Conservation (phyloP, 768 basidiomycete species). For the Calvatia gigantea region DNA sequence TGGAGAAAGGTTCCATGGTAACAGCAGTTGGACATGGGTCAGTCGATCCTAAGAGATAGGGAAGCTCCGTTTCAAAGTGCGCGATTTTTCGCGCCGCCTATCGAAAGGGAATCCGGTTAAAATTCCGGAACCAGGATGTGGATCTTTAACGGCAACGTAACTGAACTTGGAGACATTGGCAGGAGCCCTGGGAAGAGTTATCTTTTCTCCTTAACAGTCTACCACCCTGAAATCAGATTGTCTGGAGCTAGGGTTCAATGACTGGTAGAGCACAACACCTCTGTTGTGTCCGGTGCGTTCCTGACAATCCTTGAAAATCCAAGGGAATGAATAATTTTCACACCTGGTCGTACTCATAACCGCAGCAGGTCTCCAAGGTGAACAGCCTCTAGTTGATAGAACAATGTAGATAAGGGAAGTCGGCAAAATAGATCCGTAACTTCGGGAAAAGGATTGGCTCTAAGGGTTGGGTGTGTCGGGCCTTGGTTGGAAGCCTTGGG, state of each 20-base stretch:
- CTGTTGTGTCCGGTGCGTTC: slow-evolving; percentile 70
- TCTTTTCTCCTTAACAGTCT: slow-evolving; percentile 77
- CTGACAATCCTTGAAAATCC: slow-evolving; percentile 72
- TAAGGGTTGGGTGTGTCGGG: slow-evolving; percentile 37
- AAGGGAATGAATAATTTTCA: slow-evolving; percentile 69
- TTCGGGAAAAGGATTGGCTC: slow-evolving; percentile 77
- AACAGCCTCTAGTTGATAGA: slow-evolving; percentile 80
- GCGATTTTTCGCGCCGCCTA: slow-evolving; percentile 60
- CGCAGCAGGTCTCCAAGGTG: slow-evolving; percentile 80
- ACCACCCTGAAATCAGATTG: slow-evolving; percentile 71
- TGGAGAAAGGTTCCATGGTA: slow-evolving; percentile 87
- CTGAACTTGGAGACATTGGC: slow-evolving; percentile 60
- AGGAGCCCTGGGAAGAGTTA: slow-evolving; percentile 74
- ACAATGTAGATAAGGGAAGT: slow-evolving; percentile 81
- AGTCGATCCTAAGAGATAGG: slow-evolving; percentile 82
- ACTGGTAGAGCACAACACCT: slow-evolving; percentile 69
- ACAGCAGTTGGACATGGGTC: slow-evolving; percentile 85
- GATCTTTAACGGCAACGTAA: slow-evolving; percentile 69
- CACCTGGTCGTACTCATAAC: slow-evolving; percentile 75
- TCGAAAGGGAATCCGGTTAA: slow-evolving; percentile 79
- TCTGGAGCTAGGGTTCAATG: slow-evolving; percentile 72
- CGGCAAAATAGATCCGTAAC: slow-evolving; percentile 75
- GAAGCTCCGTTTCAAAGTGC: slow-evolving; percentile 70
- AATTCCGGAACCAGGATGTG: slow-evolving; percentile 76
- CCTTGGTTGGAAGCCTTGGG: slow-evolving; percentile 29